Base-by-base conservation (phyloP, 2,329 filamentous ascomycete species). In the Didymella pinodella region DNA sequence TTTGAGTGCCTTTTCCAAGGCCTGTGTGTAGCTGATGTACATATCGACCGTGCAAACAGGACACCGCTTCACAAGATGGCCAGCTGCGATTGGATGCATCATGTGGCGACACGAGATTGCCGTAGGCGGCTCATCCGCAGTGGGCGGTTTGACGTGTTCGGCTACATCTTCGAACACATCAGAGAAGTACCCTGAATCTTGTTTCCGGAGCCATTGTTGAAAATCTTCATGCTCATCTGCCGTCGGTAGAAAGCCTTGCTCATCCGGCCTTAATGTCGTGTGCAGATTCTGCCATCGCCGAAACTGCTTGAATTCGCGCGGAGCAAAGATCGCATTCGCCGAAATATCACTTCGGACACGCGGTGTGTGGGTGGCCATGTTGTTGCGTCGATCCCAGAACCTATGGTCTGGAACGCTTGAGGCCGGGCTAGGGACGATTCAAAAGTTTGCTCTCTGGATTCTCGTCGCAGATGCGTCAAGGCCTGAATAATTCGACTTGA, bases 101-200 rank as follows among this genome's bases (percentile, higher is more conserved):
- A 51, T 46, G 50, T 74, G 71, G 48, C 58, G 59, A 32, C 71
- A 73, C 26, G 66, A 10, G 14, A 59, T 56, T 16, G 69, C 70
- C 4, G 62, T 57, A 2, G 62, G 61, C 8, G 59, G 52, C 8
- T 64, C 52, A 31, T 52, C 57, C 11, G 51, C 46, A 25, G 31
- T 32, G 2, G 48, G 20, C 7, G 57, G 20, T 38, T 65, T 61
- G 47, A 70, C 57, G 44, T 69, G 66, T 18, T 64, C 58, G 8
- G 63, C 56, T 4, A 72, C 64, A 36, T 70, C 68, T 12, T 67
- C 66, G n/a, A 72, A 68, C 2, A 65, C 58, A 43, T 74, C 71
- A 16, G 71, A 73, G 40, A 72, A 70, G 51, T 73, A 73, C 6
- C 71, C 70, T 0, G 71, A 74, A 49, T 73, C 71, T 38, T 70